Evolutionary conservation across 2,329 filamentous ascomycete genomes (phyloP), one percentile per base, ranked within the genome.

Genomic region (Pseudogymnoascus sp.): DNA sequence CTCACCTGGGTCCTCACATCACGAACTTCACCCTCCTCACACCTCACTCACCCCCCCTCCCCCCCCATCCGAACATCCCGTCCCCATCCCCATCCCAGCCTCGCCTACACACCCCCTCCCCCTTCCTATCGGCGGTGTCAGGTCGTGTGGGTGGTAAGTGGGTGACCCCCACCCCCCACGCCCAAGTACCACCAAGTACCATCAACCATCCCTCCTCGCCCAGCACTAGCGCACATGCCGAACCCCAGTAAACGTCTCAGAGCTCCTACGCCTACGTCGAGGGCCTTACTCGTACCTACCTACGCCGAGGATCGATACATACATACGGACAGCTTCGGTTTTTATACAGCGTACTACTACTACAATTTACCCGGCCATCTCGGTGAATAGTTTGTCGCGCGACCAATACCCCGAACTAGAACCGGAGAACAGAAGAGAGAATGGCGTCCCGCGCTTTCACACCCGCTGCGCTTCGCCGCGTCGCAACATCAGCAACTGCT

Each of bases 361-460:
- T 39, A 39, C 36, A 12, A 36, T 36, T 36, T 36, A 36, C 34
- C 34, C 34, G 34, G 34, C 34, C 34, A 12, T 4, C 34, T 36
- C 31, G 2, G 3, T n/a, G 31, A 34, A 34, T 34, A 34, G 3
- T 1, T 7, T 11, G 31, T 34, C 34, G 34, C 34, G 34, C 34
- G 34, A 36, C 12, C 11, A 36, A 12, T 12, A 34, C 31, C 4
- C 10, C 11, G 34, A 36, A 36, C 11, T 12, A 11, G 10, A 29
- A 5, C 3, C 4, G 6, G 23, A 23, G 23, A 26, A 26, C 2
- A 4, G 5, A 26, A 26, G 23, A 39, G 6, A 29, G 14, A 39
- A 81, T 82, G 79, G 77, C 78, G 66, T 77, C 77, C 63, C 76
- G 75, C 66, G 64, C 78, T 63, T 70, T 80, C 63, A 69, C 73